Evolutionary conservation across 176 grass and related monocot genomes (phyloP).

Genomic region (Triticum urartu): DNA sequence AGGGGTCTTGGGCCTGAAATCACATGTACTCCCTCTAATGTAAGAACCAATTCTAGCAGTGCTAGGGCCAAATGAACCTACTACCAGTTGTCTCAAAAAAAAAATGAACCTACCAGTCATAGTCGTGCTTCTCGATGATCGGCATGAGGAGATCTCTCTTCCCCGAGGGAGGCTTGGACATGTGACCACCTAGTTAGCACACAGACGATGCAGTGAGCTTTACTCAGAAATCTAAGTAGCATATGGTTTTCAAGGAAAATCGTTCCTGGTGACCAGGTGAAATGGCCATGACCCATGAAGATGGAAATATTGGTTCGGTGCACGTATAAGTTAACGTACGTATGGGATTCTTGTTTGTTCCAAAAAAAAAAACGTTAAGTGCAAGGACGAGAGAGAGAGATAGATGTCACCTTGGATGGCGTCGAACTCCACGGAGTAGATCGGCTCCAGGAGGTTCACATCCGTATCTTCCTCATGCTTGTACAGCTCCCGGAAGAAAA

Average conservation of each 20-base stretch:
- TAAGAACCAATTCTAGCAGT: neutral
- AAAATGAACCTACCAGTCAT: conserved; percentile 43
- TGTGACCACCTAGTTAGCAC: conserved; percentile 21
- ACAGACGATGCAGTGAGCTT: neutral
- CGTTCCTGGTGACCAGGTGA: neutral
- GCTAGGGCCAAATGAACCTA: no score
- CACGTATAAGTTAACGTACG: neutral
- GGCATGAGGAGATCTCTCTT: conserved; percentile 42
- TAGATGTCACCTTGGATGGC: conserved; percentile 42
- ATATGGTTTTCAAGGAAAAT: neutral
- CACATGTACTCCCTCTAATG: no score
- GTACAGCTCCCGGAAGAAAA: conserved; percentile 59
- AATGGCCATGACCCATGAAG: neutral
- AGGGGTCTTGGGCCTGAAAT: conserved; percentile 57
- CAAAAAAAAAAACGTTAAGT: no score
- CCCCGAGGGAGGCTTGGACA: conserved; percentile 19
- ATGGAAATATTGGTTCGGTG: no score
- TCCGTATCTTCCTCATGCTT: conserved; percentile 47
- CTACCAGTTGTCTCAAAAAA: no score
- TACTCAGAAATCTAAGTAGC: neutral
- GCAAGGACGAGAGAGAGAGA: neutral
- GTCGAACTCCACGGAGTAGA: conserved; percentile 49
- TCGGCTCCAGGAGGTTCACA: conserved; percentile 57
- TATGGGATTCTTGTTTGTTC: neutral
- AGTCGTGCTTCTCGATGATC: conserved; percentile 53